Evolutionary conservation across 2,329 filamentous ascomycete genomes (phyloP), one percentile per base, ranked within the genome.

Genomic region (Phoma herbarum): DNA sequence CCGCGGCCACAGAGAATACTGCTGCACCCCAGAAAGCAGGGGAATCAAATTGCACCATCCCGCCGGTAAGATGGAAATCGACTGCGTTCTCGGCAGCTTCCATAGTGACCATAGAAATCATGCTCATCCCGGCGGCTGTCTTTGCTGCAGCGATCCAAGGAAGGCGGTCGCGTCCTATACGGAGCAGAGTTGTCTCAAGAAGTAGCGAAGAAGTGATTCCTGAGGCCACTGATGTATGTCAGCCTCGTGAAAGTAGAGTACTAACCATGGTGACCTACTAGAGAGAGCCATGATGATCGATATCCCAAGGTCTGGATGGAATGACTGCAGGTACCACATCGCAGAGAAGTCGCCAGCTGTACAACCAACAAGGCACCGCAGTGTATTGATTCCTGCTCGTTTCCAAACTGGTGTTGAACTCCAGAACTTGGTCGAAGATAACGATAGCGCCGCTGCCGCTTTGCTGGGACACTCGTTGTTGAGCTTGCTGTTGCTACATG

Each of bases 21-120:
- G 84, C 84, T 2, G 84, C 83, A 0, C 70, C 59, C 84, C 85
- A 87, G 55, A 86, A 86, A 1, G 69, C 60, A 0, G 82, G 80
- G 25, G 80, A 79, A 1, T 79, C 75, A 11, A 86, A 68, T 0
- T 77, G 72, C 1, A 86, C 80, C 1, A 78, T 66, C 0, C 84
- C 85, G 0, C 84, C 83, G 0, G 84, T 86, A 0, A 86, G 72
- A 56, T 83, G 79, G 57, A 83, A 86, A 59, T 87, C 85, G 3
- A 86, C 84, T 0, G 75, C 59, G 60, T 86, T 86, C 63, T 86
- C 81, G 0, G 81, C 83, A 3, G 77, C 60, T 66, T 86, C 84
- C 84, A 87, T 87, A 0, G 84, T 83, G 2, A 85, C 10, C 85
- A 86, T 86, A 0, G 84, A 86, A 10, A 86, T 81, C 46, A 85